Percentiles rank a stretch among this genome's conserved stretches.
Evolutionary conservation across 805 yeast genomes (phyloP).

Genomic region (Blastobotrys parvus): DNA sequence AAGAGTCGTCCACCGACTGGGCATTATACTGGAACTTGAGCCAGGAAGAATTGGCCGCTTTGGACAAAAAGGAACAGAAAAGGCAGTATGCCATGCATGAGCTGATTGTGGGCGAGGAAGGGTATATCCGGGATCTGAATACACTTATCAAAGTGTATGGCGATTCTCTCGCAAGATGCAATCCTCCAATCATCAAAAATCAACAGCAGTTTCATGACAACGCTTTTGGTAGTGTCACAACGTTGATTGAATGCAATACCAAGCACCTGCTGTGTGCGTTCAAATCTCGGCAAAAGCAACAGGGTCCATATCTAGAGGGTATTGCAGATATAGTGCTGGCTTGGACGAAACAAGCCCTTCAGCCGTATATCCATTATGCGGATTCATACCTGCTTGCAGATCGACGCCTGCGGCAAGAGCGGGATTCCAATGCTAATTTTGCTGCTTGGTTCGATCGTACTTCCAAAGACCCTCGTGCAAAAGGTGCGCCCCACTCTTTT

Average conservation of each 20-base stretch:
- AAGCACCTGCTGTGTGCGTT: constrained; percentile 49
- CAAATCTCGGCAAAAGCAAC: constrained; percentile 44
- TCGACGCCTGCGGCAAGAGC: constrained; percentile 38
- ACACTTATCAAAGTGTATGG: constrained; percentile 56
- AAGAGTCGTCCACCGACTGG: constrained; percentile 20
- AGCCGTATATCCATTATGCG: constrained; percentile 51
- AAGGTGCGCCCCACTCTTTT: constrained; percentile 32
- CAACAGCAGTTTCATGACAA: constrained; percentile 50
- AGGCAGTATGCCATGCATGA: constrained; percentile 73
- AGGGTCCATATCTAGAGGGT: constrained; percentile 59
- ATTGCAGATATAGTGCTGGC: constrained; percentile 54
- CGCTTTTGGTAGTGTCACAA: constrained; percentile 49
- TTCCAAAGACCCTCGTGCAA: constrained; percentile 40
- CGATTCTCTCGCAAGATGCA: constrained; percentile 28
- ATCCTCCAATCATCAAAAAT: constrained; percentile 38
- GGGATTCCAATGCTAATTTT: constrained; percentile 35
- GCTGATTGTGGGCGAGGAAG: constrained; percentile 60
- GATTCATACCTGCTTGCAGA: constrained; percentile 30
- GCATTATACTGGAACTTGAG: constrained; percentile 21
- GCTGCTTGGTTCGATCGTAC: constrained; percentile 49
- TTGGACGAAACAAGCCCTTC: constrained; percentile 55
- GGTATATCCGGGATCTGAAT: constrained; percentile 57
- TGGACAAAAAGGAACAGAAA: constrained; percentile 38
- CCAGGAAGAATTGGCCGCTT: constrained; percentile 17
- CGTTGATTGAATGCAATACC: constrained; percentile 48